Evolutionary conservation across 2,329 filamentous ascomycete genomes (phyloP).

Genomic region (Fusarium sp.): DNA sequence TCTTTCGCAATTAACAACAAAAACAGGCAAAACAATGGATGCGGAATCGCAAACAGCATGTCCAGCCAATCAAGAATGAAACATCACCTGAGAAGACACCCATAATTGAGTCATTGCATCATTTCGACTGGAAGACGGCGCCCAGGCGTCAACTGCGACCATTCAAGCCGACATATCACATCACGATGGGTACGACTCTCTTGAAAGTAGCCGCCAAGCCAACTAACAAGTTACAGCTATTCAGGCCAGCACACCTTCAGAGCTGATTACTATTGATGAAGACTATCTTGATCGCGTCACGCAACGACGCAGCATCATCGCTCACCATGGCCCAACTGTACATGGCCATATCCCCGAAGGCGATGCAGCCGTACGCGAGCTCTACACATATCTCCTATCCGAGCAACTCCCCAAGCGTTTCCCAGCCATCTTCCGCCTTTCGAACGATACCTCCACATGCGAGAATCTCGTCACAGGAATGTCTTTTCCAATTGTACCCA

Average conservation of each 20-base stretch:
- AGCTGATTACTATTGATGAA: constrained; percentile 65
- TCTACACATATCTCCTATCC: constrained; percentile 61
- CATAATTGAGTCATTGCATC: constrained; percentile 8
- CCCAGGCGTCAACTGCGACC: constrained; percentile 10
- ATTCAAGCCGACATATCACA: constrained; percentile 37
- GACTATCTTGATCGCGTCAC: constrained; percentile 61
- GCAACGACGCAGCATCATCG: constrained; percentile 55
- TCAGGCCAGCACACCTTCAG: constrained; percentile 57
- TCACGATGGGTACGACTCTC: constrained; percentile 25
- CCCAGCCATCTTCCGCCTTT: constrained; percentile 61
- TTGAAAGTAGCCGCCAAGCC: accelerated
- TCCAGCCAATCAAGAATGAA: not conserved
- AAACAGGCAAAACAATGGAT: constrained; percentile 40
- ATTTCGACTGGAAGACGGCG: constrained; percentile 32
- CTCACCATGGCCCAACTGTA: constrained; percentile 47
- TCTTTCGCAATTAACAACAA: not conserved
- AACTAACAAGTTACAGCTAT: constrained; percentile 51
- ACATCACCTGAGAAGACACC: constrained; percentile 9
- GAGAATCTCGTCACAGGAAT: constrained; percentile 56
- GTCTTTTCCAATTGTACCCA: constrained; percentile 39
- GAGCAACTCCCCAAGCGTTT: constrained; percentile 62
- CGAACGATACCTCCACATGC: constrained; percentile 48
- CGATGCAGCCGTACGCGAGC: constrained; percentile 58
- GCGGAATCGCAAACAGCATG: constrained; percentile 20
- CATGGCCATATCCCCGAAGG: constrained; percentile 58